Evolutionary conservation across 2,329 filamentous ascomycete species (phyloP).

Genomic region (Dissoconium aciculare): DNA sequence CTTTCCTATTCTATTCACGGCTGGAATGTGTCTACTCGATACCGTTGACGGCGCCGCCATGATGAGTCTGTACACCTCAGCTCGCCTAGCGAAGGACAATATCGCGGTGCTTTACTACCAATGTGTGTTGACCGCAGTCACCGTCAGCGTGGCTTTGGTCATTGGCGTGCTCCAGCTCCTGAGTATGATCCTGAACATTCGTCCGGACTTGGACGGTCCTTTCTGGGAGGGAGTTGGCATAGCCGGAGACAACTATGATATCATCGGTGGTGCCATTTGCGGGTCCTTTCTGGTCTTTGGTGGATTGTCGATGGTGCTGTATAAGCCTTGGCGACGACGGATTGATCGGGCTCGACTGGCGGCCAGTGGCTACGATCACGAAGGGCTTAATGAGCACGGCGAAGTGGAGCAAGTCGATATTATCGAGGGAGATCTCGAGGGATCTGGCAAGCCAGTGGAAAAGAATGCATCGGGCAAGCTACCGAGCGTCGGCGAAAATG

Average conservation of each 20-base stretch:
- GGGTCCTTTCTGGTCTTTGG: conserved; percentile 71
- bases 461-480: too few species aligned
- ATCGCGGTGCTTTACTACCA: conserved; percentile 94
- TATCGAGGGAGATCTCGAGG: too few species aligned
- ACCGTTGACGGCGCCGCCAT: conserved; percentile 87
- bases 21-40: conserved; percentile 89
- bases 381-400: not conserved
- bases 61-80: conserved; percentile 83
- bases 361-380: conserved; percentile 4
- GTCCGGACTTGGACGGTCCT: conserved; percentile 50
- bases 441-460: too few species aligned
- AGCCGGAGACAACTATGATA: conserved; percentile 67
- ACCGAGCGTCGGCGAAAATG: too few species aligned
- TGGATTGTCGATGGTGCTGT: conserved; percentile 54
- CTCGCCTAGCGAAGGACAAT: conserved; percentile 58
- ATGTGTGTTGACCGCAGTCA: conserved; percentile 69
- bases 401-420: not conserved
- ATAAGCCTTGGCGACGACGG: conserved; percentile 61
- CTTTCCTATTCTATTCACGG: conserved; percentile 80
- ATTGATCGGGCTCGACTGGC: conserved; percentile 37
- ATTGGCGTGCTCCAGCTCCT: conserved; percentile 79
- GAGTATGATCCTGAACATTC: conserved; percentile 58
- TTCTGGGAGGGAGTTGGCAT: conserved; percentile 83
- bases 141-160: conserved; percentile 66
- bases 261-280: conserved; percentile 76